A percentile compares a stretch with the other conserved stretches of the same genome.
These are phyloP conservation scores for Bipolaris cookei DNA, from an alignment of 2,329 filamentous ascomycete species.

Conservation along the genomic window DNA sequence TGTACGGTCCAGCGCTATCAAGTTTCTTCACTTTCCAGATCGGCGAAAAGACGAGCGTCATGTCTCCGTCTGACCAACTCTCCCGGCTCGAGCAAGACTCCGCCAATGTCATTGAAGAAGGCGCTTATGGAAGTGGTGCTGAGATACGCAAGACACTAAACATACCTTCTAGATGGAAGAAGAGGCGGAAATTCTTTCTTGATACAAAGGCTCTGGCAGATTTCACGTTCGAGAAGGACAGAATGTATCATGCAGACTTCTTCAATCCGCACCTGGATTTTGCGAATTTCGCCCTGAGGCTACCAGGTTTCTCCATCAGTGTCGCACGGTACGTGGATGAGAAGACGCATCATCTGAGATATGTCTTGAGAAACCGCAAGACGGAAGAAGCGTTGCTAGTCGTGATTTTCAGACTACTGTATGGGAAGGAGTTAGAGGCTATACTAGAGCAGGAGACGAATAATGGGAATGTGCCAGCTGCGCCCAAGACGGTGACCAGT, in stretches of 20 bases:
- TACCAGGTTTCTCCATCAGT: conserved; percentile 55
- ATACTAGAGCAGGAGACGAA: conserved; percentile 32
- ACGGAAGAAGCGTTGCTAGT: conserved; percentile 53
- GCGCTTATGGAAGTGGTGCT: conserved; percentile 48
- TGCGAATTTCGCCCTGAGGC: conserved; percentile 52
- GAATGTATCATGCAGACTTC: conserved; percentile 56
- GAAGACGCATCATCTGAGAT: conserved; percentile 56
- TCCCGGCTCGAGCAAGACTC: conserved; percentile 26
- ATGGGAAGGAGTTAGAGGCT: conserved; percentile 51
- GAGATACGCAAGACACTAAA: conserved; percentile 36
- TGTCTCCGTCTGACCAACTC: conserved; percentile 32
- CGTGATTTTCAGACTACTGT: conserved; percentile 55
- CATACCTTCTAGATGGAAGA: conserved; percentile 51
- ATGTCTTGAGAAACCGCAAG: conserved; percentile 53
- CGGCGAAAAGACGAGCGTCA: conserved; percentile 31
- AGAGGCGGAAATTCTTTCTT: conserved; percentile 55
- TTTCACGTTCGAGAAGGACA: conserved; percentile 53
- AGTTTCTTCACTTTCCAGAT: conserved; percentile 44
- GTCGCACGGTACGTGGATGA: conserved; percentile 56
- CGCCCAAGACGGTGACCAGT: neutral
- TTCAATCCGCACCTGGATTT: conserved; percentile 59
- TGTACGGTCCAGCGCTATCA: conserved; percentile 47
- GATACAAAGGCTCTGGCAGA: conserved; percentile 41
- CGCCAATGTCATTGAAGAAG: conserved; percentile 49
- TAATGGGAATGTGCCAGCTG: neutral